A percentile compares a stretch with the other conserved stretches of the same genome.
Conservation (phyloP, 208 protist species). For the Porcisia deanei region DNA sequence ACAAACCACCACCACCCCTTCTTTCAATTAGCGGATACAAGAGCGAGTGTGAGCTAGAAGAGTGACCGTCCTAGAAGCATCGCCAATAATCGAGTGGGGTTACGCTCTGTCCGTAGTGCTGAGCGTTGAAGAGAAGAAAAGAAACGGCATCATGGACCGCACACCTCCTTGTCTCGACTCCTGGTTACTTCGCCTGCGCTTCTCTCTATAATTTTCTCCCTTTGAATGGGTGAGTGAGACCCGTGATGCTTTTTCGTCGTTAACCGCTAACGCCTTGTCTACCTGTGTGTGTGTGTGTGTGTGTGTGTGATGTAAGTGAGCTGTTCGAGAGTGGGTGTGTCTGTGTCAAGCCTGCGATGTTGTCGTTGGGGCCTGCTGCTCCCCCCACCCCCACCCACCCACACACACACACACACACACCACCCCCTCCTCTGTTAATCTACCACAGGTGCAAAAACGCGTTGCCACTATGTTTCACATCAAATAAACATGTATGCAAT, state of each 20-base stretch:
- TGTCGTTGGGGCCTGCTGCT: no score
- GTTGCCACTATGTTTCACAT: no score
- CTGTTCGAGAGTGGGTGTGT: no score
- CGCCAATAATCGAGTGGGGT: neutral
- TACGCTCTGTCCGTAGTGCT: neutral
- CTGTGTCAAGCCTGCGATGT: neutral
- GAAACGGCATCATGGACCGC: neutral
- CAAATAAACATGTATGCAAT: no score
- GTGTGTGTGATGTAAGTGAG: neutral
- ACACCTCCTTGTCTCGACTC: neutral
- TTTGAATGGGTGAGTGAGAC: neutral
- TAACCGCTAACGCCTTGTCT: neutral
- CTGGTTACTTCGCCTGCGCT: neutral
- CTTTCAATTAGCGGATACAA: neutral
- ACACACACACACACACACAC: no score
- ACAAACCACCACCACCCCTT: neutral
- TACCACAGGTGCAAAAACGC: no score
- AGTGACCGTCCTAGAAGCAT: neutral
- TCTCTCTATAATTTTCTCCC: neutral
- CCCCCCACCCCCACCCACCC: no score
- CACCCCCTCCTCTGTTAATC: no score
- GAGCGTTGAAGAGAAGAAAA: no score
- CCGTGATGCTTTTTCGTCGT: neutral
- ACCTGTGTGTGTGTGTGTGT: neutral
- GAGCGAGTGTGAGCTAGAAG: neutral